phyloP scores from a whole-genome alignment of 345 rosid species.

The Pistacia integerrima region DNA sequence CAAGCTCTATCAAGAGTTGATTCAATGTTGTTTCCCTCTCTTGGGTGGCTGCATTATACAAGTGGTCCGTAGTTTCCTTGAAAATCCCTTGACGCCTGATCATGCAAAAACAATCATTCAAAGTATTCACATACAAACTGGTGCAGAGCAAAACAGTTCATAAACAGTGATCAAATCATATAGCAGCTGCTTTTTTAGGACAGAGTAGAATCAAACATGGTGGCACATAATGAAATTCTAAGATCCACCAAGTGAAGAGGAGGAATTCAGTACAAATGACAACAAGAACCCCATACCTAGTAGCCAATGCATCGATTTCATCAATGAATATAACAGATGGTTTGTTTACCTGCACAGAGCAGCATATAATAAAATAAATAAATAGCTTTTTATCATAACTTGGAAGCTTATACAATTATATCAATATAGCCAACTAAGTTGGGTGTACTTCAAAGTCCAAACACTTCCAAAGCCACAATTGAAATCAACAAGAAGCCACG shows the following conservation, averaged over 20 bases:
- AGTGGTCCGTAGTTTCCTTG: conserved; percentile 73
- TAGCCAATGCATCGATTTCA: conserved; percentile 93
- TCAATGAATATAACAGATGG: conserved; percentile 96
- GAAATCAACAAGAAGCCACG: conserved; percentile 8
- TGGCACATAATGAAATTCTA: neutral
- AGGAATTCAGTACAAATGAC: neutral
- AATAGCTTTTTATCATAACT: neutral
- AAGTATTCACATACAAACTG: conserved; percentile 10
- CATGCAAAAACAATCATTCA: conserved; percentile 17
- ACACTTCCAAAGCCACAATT: neutral
- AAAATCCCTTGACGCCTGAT: conserved; percentile 88
- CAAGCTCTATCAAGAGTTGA: conserved; percentile 94
- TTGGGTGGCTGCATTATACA: conserved; percentile 94
- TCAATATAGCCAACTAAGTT: conserved; percentile 10
- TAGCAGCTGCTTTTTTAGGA: neutral
- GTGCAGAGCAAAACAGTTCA: neutral
- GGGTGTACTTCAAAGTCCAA: conserved; percentile 1
- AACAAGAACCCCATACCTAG: conserved; percentile 55
- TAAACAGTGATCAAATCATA: neutral
- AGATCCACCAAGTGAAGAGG: neutral
- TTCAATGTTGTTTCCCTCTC: conserved; percentile 97
- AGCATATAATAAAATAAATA: conserved; percentile 13
- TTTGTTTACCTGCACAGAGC: conserved; percentile 77
- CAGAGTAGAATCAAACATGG: neutral
- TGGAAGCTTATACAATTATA: neutral